Percentiles rank a stretch among this genome's conserved stretches.
phyloP scores from a whole-genome alignment of 192 early-diverging fungal genomes.

The Phlyctochytrium bullatum region DNA sequence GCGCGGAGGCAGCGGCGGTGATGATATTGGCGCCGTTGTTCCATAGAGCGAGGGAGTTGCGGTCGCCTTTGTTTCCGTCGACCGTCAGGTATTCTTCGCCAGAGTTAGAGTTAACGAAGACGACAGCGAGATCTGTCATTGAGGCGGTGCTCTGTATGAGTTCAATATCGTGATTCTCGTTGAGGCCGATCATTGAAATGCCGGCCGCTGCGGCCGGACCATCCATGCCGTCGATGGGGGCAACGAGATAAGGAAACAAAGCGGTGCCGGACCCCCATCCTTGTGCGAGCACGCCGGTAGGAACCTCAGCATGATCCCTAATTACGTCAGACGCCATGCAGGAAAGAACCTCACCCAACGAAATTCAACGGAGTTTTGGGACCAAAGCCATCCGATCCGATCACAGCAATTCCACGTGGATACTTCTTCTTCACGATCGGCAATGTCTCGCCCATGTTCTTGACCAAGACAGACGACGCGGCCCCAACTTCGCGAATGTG shows the following conservation, averaged over 20 bases:
- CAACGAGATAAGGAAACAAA: constrained; percentile 46
- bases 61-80: constrained; percentile 59
- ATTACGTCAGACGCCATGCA: not conserved
- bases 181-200: constrained; percentile 5
- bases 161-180: constrained; percentile 20
- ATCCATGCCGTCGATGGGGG: constrained; percentile 31
- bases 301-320: not conserved
- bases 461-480: constrained; percentile 45
- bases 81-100: constrained; percentile 50
- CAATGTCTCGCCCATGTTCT: constrained; percentile 38
- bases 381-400: constrained; percentile 31
- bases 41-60: constrained; percentile 56
- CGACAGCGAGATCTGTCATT: constrained; percentile 6
- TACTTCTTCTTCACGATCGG: constrained; percentile 25
- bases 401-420: constrained; percentile 25
- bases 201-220: not conserved
- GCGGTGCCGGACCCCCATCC: constrained; percentile 55
- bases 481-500: constrained; percentile 47
- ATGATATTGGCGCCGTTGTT: constrained; percentile 48
- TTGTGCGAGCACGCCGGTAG: constrained; percentile 37
- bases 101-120: constrained; percentile 27
- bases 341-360: not conserved
- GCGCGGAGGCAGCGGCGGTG: constrained; percentile 47
- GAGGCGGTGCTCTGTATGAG: constrained; percentile 19
- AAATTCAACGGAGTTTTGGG: not conserved